Percentiles rank a stretch among this genome's conserved stretches.
Evolutionary conservation across 2,329 filamentous ascomycete genomes (phyloP).

Genomic region (Penicillium palitans): DNA sequence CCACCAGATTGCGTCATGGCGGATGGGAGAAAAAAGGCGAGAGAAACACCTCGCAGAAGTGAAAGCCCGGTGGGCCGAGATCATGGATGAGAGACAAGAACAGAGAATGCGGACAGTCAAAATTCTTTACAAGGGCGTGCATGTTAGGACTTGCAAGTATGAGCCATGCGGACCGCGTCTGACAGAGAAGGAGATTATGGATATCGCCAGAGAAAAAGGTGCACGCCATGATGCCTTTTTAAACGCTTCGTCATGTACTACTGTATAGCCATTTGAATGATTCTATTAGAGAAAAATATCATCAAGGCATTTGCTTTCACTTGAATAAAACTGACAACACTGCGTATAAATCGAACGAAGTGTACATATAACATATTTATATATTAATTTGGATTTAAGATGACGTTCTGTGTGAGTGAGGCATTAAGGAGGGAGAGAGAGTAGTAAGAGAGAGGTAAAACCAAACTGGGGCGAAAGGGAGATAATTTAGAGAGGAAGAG

Average conservation of each 20-base stretch:
- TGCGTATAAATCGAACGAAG: background rate
- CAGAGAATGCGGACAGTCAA: slow-evolving; percentile 14
- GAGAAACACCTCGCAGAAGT: slow-evolving; percentile 10
- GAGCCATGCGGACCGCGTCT: background rate
- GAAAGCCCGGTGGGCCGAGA: slow-evolving; percentile 18
- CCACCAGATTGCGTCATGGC: background rate
- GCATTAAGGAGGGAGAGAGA: background rate
- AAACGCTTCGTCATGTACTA: background rate
- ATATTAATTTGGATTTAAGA: background rate
- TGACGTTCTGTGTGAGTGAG: background rate
- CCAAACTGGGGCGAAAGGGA: background rate
- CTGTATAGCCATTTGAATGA: background rate
- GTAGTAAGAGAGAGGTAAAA: background rate
- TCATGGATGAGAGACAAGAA: slow-evolving; percentile 19
- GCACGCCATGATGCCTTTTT: background rate
- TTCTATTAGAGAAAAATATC: background rate
- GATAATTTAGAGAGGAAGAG: too few species aligned
- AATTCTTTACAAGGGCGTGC: background rate
- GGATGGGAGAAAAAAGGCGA: background rate
- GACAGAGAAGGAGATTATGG: background rate
- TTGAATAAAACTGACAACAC: background rate
- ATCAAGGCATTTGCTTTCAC: background rate
- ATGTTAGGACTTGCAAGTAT: background rate
- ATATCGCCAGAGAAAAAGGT: background rate
- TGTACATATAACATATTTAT: background rate